These are phyloP conservation scores for Penicillium tannophilum DNA, from an alignment of 495 filamentous ascomycete species.

Conservation along the genomic window DNA sequence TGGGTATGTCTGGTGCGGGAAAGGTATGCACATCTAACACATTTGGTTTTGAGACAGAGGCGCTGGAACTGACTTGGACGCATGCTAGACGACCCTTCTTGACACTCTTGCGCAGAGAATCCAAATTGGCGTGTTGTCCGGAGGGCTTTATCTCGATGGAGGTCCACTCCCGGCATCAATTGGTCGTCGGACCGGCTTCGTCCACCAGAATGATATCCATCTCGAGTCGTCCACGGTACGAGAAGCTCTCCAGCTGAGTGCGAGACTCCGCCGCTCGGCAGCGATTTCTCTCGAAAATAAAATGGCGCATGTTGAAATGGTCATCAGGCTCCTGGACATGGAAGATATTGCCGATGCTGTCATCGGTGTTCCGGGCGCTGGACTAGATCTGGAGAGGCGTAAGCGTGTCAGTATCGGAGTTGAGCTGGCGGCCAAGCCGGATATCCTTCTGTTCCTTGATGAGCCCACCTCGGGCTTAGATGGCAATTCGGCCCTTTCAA, in stretches of 20 bases:
- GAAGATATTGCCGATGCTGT: slow-evolving; percentile 44
- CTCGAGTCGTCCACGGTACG: slow-evolving; percentile 81
- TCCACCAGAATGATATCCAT: slow-evolving; percentile 92
- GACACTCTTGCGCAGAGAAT: slow-evolving; percentile 42
- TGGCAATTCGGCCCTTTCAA: slow-evolving; percentile 64
- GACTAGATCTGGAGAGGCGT: slow-evolving; percentile 66
- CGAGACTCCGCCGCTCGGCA: slow-evolving; percentile 77
- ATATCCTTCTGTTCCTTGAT: slow-evolving; percentile 60
- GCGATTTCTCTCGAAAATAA: slow-evolving; percentile 42
- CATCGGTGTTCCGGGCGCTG: slow-evolving; percentile 40
- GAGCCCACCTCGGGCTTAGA: slow-evolving; percentile 72
- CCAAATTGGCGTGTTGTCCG: slow-evolving; percentile 29
- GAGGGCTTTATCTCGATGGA: slow-evolving; percentile 34
- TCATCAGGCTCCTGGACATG: slow-evolving; percentile 53
- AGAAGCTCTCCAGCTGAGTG: slow-evolving; percentile 79
- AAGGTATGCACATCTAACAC: slow-evolving; percentile 22
- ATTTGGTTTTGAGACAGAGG: neutral
- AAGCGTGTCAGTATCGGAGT: slow-evolving; percentile 58
- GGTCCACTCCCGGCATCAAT: slow-evolving; percentile 30
- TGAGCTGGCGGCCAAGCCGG: slow-evolving; percentile 72
- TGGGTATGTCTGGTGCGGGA: slow-evolving; percentile 75
- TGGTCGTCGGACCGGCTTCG: slow-evolving; percentile 70
- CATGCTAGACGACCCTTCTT: slow-evolving; percentile 55
- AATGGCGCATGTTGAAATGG: slow-evolving; percentile 50
- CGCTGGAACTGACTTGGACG: neutral